phyloP scores from a whole-genome alignment of 495 filamentous ascomycete genomes.

The Penicillium steckii region DNA sequence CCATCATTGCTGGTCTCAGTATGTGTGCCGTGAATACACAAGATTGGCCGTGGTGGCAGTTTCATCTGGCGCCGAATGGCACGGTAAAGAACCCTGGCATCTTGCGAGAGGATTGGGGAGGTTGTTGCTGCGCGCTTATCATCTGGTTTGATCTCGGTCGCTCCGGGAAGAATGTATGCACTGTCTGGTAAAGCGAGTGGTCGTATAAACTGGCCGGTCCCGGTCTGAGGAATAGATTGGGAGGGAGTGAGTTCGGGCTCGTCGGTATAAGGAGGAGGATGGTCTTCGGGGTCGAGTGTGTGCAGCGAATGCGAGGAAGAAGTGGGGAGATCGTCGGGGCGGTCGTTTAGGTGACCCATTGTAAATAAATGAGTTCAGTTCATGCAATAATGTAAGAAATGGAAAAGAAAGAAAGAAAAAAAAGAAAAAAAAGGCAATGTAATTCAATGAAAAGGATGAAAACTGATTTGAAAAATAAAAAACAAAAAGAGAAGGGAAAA shows the following conservation, averaged over 20 bases:
- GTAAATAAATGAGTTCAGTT: slow-evolving; percentile 1
- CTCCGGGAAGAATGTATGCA: slow-evolving; percentile 21
- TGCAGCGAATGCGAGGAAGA: slow-evolving; percentile 24
- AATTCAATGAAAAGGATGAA: not conserved
- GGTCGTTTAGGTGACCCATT: slow-evolving; percentile 21
- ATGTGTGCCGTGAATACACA: slow-evolving; percentile 36
- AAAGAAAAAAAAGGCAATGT: too few relatives aligned
- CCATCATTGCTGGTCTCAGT: slow-evolving; percentile 22
- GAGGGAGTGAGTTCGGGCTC: slow-evolving; percentile 12
- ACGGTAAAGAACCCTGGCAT: slow-evolving; percentile 23
- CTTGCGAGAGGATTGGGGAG: slow-evolving; percentile 21
- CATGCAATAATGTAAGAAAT: not conserved
- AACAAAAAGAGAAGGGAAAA: not conserved
- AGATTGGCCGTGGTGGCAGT: slow-evolving; percentile 35
- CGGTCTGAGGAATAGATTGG: not conserved
- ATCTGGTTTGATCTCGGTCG: slow-evolving; percentile 2
- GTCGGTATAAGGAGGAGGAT: slow-evolving; percentile 27
- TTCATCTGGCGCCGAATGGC: slow-evolving; percentile 30
- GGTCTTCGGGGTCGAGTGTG: slow-evolving; percentile 20
- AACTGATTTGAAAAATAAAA: not conserved
- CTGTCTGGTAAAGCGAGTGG: slow-evolving; percentile 18
- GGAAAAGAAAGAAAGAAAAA: not conserved
- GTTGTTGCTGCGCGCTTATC: slow-evolving; percentile 25
- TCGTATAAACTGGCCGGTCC: not conserved
- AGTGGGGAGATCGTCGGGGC: slow-evolving; percentile 7